These are phyloP conservation scores for Shiraia bambusicola DNA, from an alignment of 2,329 filamentous ascomycete species.

Conservation along the genomic window DNA sequence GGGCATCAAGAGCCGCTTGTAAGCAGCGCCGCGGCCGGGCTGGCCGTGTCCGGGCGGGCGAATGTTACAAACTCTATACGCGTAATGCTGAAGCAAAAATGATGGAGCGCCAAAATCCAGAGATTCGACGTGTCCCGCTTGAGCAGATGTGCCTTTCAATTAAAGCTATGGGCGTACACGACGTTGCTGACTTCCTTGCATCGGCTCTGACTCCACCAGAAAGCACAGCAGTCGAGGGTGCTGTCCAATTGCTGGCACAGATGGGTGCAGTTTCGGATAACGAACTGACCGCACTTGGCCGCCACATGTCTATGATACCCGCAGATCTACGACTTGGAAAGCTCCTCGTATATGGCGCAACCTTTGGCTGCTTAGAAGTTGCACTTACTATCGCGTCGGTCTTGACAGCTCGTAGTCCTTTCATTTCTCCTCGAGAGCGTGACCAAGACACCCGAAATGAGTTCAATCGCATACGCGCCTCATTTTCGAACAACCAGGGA, in stretches of 20 bases:
- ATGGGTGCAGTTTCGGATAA: constrained; percentile 89
- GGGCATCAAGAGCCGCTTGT: constrained; percentile 90
- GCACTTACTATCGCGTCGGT: constrained; percentile 88
- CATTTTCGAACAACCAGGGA: constrained; percentile 76
- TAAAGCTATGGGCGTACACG: constrained; percentile 86
- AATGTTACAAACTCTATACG: constrained; percentile 95
- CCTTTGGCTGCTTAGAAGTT: constrained; percentile 88
- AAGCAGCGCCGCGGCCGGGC: constrained; percentile 93
- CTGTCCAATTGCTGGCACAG: constrained; percentile 72
- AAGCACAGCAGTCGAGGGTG: constrained; percentile 79
- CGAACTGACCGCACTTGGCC: constrained; percentile 84
- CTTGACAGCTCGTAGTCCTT: constrained; percentile 84
- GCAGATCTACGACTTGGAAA: constrained; percentile 92
- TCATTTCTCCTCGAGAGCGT: constrained; percentile 78
- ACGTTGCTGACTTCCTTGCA: constrained; percentile 78
- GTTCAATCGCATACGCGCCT: constrained; percentile 72
- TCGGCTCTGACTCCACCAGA: constrained; percentile 89
- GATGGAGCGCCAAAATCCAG: constrained; percentile 91
- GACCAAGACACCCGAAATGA: constrained; percentile 82
- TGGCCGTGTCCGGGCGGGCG: constrained; percentile 85
- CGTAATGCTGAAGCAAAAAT: constrained; percentile 74
- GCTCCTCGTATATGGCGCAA: constrained; percentile 90
- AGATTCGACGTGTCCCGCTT: constrained; percentile 87
- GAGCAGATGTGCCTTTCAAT: constrained; percentile 95
- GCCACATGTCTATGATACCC: constrained; percentile 92